Evolutionary conservation across 192 early-diverging fungal species (phyloP).

Genomic region (Backusella circina): DNA sequence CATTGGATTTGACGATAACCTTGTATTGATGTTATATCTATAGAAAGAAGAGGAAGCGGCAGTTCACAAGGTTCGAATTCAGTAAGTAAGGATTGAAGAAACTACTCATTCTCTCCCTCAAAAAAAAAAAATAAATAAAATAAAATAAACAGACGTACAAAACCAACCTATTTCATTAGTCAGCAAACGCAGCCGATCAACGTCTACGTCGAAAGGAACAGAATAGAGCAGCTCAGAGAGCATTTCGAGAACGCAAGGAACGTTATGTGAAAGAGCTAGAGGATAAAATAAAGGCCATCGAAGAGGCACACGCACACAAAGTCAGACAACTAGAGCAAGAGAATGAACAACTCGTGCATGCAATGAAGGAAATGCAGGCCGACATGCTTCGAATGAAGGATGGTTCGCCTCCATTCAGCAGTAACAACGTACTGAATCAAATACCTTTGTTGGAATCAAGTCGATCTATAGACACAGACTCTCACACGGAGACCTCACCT

Average conservation of each 20-base stretch:
- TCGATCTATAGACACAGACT: not conserved
- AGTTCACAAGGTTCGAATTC: conserved; percentile 9
- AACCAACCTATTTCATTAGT: not conserved
- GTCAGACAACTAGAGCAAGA: conserved; percentile 32
- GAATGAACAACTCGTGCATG: not conserved
- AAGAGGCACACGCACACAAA: conserved; percentile 47
- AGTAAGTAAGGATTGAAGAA: no score
- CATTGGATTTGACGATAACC: no score
- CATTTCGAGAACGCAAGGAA: conserved; percentile 87
- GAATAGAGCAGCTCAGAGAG: conserved; percentile 42
- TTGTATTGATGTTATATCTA: no score
- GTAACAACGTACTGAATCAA: not conserved
- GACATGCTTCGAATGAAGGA: not conserved
- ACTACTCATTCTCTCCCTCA: no score
- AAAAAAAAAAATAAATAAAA: no score
- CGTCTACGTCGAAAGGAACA: conserved; percentile 31
- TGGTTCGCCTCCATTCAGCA: not conserved
- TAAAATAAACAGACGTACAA: no score
- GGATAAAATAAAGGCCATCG: conserved; percentile 66
- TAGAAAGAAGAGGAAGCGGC: conserved; percentile 4
- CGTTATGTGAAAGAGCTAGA: conserved; percentile 80
- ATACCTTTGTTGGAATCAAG: not conserved
- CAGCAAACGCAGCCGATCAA: not conserved
- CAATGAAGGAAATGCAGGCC: not conserved
- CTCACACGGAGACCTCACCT: not conserved